Percentiles rank a stretch among this genome's conserved stretches.
These are phyloP conservation scores for Voacanga thouarsii DNA, from an alignment of 257 asterid genomes.

Conservation along the genomic window DNA sequence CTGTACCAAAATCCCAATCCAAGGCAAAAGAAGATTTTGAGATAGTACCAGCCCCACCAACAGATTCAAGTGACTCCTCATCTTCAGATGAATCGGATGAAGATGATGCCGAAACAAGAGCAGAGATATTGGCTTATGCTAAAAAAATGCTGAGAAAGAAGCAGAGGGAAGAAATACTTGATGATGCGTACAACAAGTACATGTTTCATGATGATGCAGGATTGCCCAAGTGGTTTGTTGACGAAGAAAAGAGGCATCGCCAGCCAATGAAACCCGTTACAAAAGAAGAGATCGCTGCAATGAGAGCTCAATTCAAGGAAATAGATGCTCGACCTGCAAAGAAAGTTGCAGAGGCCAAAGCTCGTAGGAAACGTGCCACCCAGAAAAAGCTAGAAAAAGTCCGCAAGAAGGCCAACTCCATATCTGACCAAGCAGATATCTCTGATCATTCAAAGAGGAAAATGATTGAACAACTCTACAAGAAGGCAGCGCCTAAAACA, in stretches of 20 bases:
- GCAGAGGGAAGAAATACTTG: conserved; percentile 78
- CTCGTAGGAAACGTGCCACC: conserved; percentile 76
- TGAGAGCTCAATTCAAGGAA: conserved; percentile 78
- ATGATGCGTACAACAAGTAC: conserved; percentile 84
- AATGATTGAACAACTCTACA: conserved; percentile 80
- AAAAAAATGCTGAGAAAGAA: conserved; percentile 79
- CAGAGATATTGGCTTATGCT: conserved; percentile 78
- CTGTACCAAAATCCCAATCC: conserved; percentile 16
- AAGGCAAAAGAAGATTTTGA: conserved; percentile 53
- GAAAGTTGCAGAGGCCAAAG: conserved; percentile 93
- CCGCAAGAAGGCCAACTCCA: conserved; percentile 80
- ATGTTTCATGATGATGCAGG: conserved; percentile 84
- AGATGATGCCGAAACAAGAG: conserved; percentile 59
- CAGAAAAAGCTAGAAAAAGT: conserved; percentile 65
- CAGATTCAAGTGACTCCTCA: conserved; percentile 73
- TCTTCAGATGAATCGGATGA: conserved; percentile 67
- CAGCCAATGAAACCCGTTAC: conserved; percentile 81
- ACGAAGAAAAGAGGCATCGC: conserved; percentile 67
- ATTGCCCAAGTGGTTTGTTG: conserved; percentile 81
- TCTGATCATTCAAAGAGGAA: conserved; percentile 74
- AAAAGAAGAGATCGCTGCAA: conserved; percentile 73
- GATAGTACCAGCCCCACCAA: conserved; percentile 76
- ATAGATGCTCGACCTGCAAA: conserved; percentile 93
- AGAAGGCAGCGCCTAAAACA: conserved; percentile 57
- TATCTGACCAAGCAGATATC: conserved; percentile 76